Conservation (phyloP, 768 basidiomycete genomes). For the Rhizopogon vinicolor region DNA sequence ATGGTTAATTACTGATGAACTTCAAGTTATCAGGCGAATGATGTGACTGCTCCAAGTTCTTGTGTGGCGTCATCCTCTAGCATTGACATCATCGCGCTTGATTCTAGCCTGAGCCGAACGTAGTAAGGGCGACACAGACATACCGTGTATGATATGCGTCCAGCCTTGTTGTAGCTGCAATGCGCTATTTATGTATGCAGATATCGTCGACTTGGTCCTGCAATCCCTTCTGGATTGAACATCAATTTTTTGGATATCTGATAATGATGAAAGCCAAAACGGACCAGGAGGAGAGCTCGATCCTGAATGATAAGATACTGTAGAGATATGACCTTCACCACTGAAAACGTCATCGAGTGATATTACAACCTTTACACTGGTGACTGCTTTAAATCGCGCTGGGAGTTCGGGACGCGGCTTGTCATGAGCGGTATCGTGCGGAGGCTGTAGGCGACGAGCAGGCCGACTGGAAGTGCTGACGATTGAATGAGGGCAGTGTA, state of each 20-base stretch:
- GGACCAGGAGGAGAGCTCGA: conserved; percentile 85
- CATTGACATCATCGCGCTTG: conserved; percentile 25
- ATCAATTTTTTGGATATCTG: conserved; percentile 41
- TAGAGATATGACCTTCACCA: too few species aligned
- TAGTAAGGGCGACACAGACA: conserved; percentile 2
- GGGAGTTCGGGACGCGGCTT: too few species aligned
- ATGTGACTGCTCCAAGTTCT: conserved; percentile 23
- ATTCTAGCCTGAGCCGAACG: neutral
- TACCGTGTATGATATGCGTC: conserved; percentile 82
- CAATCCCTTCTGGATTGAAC: conserved; percentile 47
- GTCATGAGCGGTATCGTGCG: too few species aligned
- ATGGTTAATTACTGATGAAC: neutral
- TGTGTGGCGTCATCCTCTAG: conserved; percentile 29
- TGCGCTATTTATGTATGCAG: conserved; percentile 51
- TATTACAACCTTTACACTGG: too few species aligned
- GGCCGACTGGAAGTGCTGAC: too few species aligned
- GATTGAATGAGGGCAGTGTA: too few species aligned
- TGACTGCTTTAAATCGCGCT: too few species aligned
- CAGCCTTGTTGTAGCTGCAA: conserved; percentile 68
- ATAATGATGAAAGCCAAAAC: conserved; percentile 66
- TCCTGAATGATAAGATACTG: conserved; percentile 58
- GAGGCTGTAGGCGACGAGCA: too few species aligned
- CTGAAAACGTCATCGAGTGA: too few species aligned
- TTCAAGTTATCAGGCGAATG: neutral
- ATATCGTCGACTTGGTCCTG: conserved; percentile 58